Evolutionary conservation across 208 protist genomes (phyloP), one percentile per base, ranked within the genome.

Genomic region (Trypanosoma congolense): DNA sequence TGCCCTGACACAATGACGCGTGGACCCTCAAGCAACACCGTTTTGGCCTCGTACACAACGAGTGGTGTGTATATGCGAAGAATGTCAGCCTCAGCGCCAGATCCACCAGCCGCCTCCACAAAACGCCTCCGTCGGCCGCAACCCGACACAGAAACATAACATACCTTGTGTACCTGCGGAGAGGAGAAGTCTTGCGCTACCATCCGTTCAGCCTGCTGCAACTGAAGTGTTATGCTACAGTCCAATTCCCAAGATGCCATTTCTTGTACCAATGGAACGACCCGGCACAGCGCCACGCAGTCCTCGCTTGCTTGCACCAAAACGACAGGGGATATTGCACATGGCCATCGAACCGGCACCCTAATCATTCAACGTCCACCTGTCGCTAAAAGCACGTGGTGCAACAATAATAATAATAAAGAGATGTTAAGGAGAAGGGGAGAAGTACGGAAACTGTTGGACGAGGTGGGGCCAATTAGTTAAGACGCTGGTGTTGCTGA

Each of bases 181-280:
- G 38, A 19, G 18, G 64, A 72, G 52, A 80, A 80, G 47, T 85
- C 78, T 55, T 85, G 78, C 26, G 57, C 56, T n/a, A 56, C 61
- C 2, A 80, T 44, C 38, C 56, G 56, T 21, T 61, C 69, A 38
- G 46, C 61, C 18, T 50, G 55, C 18, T 75, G 44, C 12, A 66
- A 16, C 19, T 38, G 42, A 43, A 77, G 44, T 35, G 56, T 54
- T 19, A 62, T 42, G 25, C 2, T 24, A 9, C 30, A 43, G 0
- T 56, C 56, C 10, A 70, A 36, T 25, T 61, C 61, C 42, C 51
- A 68, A n/a, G 61, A 68, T 24, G 31, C 52, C 6, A 29, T 24
- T 19, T 62, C 56, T 18, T 45, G 19, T 1, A 65, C 33, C 6
- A 55, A 9, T 18, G 56, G 25, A 14, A 61, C n/a, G n/a, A 63